Evolutionary conservation across 768 basidiomycete genomes (phyloP).

Genomic region (Podaxis pistillaris): DNA sequence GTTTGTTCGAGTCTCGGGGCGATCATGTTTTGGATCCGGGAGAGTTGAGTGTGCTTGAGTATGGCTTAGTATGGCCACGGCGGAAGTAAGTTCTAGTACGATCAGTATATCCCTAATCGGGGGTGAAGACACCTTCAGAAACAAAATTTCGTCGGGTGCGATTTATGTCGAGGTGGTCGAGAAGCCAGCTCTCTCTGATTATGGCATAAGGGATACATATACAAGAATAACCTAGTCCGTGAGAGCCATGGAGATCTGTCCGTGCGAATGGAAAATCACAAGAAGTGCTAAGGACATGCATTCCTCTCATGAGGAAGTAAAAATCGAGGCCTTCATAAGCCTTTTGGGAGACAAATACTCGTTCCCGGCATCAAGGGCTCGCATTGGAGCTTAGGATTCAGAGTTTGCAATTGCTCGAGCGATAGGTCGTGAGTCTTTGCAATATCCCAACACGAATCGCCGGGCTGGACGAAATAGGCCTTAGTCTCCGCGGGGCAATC

Average conservation of each 20-base stretch:
- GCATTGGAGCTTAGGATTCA: constrained; percentile 55
- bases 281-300: background rate
- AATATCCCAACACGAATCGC: constrained; percentile 69
- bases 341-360: constrained; percentile 54
- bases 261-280: background rate
- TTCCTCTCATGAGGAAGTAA: background rate
- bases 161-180: background rate
- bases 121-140: background rate
- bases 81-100: too few relatives aligned
- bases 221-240: background rate
- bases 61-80: too few relatives aligned
- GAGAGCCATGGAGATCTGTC: background rate
- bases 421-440: constrained; percentile 45
- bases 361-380: constrained; percentile 59
- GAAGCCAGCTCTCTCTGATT: background rate
- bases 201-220: background rate
- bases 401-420: constrained; percentile 48
- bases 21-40: background rate
- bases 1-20: background rate
- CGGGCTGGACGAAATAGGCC: constrained; percentile 50
- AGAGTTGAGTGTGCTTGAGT: too few relatives aligned
- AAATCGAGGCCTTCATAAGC: background rate
- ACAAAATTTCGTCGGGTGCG: background rate
- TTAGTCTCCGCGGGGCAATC: constrained; percentile 41
- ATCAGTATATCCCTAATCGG: too few relatives aligned